A percentile compares a stretch with the other conserved stretches of the same genome.
phyloP scores from a whole-genome alignment of 1,139 yeast genomes.

The Debaryomyces udenii region DNA sequence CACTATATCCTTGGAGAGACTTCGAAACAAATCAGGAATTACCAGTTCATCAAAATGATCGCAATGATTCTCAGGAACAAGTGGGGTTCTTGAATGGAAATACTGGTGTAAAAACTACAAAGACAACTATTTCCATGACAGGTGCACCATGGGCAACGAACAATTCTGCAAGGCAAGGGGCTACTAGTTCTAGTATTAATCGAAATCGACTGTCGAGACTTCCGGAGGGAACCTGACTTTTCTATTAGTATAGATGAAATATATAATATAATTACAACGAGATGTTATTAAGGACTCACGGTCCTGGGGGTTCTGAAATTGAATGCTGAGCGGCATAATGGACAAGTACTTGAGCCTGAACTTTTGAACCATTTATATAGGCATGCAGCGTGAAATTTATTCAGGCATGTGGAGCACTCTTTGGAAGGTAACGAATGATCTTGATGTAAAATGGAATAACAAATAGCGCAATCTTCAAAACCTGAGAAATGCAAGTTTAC shows the following conservation, averaged over 20 bases:
- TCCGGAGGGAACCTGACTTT: slow-evolving; percentile 1
- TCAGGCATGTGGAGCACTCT: slow-evolving; percentile 85
- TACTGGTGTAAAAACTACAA: slow-evolving; percentile 29
- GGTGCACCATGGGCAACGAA: slow-evolving; percentile 45
- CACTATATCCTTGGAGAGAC: slow-evolving; percentile 68
- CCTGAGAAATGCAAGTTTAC: slow-evolving; percentile 86
- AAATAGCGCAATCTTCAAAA: slow-evolving; percentile 95
- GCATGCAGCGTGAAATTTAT: slow-evolving; percentile 97
- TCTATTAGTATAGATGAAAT: slow-evolving; percentile 1
- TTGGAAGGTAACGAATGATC: slow-evolving; percentile 91
- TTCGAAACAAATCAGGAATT: slow-evolving; percentile 24
- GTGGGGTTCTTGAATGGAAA: slow-evolving; percentile 16
- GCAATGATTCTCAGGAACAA: slow-evolving; percentile 12
- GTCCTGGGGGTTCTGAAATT: slow-evolving; percentile 42
- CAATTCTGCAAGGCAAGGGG: slow-evolving; percentile 2
- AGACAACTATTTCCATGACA: slow-evolving; percentile 35
- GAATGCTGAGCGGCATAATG: slow-evolving; percentile 84
- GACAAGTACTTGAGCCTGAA: slow-evolving; percentile 89
- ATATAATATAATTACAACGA: not conserved
- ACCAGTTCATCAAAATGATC: slow-evolving; percentile 26
- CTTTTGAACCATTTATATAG: slow-evolving; percentile 96
- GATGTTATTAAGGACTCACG: not conserved
- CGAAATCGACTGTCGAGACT: not conserved
- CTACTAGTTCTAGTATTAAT: not conserved
- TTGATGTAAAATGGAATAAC: slow-evolving; percentile 87